Conservation (phyloP, 2,329 filamentous ascomycete genomes). For the Leptographium wingfieldii region DNA sequence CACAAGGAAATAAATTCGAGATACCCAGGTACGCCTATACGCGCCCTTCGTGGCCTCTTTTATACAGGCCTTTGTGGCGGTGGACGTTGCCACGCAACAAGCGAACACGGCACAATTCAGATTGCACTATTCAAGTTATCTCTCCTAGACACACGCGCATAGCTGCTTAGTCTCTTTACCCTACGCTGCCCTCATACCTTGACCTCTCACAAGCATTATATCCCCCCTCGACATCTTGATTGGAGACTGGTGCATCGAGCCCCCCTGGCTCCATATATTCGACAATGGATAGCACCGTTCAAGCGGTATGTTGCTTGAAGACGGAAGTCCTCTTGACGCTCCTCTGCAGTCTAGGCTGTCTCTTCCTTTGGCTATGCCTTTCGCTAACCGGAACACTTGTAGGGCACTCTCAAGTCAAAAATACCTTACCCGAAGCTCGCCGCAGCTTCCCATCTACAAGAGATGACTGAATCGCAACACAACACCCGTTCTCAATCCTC, state of each 20-base stretch:
- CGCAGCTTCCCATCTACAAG: conserved; percentile 26
- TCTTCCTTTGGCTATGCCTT: not conserved
- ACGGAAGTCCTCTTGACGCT: too few relatives aligned
- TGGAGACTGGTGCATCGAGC: not conserved
- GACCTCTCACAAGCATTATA: too few relatives aligned
- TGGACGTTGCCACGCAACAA: too few relatives aligned
- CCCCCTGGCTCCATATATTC: not conserved
- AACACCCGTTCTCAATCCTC: conserved; percentile 32
- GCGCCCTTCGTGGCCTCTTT: not conserved
- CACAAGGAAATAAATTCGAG: not conserved
- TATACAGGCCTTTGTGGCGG: too few relatives aligned
- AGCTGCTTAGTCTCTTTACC: too few relatives aligned
- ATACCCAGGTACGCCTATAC: not conserved
- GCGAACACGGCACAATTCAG: too few relatives aligned
- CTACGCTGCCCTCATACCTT: too few relatives aligned
- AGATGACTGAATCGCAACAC: conserved; percentile 48
- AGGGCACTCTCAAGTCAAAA: conserved; percentile 11
- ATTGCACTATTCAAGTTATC: too few relatives aligned
- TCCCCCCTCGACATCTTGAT: too few relatives aligned
- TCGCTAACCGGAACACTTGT: not conserved
- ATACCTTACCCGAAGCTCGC: conserved; percentile 11
- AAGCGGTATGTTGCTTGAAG: not conserved
- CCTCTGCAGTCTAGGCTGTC: not conserved
- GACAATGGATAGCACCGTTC: not conserved
- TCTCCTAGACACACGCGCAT: too few relatives aligned